A percentile compares a stretch with the other conserved stretches of the same genome.
Evolutionary conservation across 805 yeast genomes (phyloP).

Genomic region (Vanderwaltozyma tropicalis): DNA sequence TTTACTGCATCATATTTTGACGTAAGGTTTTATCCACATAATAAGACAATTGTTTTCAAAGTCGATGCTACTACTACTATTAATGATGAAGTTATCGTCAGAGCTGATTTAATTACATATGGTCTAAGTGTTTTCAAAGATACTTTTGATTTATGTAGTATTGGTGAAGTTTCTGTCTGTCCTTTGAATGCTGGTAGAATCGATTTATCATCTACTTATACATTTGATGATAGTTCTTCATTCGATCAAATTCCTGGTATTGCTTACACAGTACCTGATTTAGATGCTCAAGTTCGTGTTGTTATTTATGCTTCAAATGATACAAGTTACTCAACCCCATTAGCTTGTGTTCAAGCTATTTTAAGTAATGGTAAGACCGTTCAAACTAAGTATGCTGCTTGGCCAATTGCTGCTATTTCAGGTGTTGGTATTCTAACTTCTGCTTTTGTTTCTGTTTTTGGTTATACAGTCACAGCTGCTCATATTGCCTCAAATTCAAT

Average conservation of each 20-base stretch:
- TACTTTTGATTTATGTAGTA: slow-evolving; percentile 53
- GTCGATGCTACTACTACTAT: slow-evolving; percentile 73
- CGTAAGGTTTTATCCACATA: slow-evolving; percentile 60
- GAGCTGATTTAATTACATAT: slow-evolving; percentile 60
- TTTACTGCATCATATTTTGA: slow-evolving; percentile 78
- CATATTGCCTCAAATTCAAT: slow-evolving; percentile 96
- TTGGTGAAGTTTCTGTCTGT: slow-evolving; percentile 52
- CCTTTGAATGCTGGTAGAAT: slow-evolving; percentile 85
- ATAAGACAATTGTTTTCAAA: slow-evolving; percentile 51
- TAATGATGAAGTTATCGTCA: slow-evolving; percentile 58
- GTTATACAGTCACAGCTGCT: slow-evolving; percentile 87
- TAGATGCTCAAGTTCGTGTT: slow-evolving; percentile 85
- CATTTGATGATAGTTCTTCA: slow-evolving; percentile 30
- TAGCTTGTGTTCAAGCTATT: slow-evolving; percentile 90
- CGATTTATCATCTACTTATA: slow-evolving; percentile 47
- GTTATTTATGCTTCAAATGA: slow-evolving; percentile 44
- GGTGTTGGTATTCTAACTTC: slow-evolving; percentile 83
- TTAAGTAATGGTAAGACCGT: slow-evolving; percentile 87
- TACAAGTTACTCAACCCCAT: slow-evolving; percentile 32
- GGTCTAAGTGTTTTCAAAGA: slow-evolving; percentile 57
- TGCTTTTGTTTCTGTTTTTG: slow-evolving; percentile 75
- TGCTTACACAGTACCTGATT: slow-evolving; percentile 85
- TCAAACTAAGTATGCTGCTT: slow-evolving; percentile 79
- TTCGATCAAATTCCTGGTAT: slow-evolving; percentile 58
- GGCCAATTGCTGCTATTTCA: slow-evolving; percentile 92